phyloP scores from a whole-genome alignment of 148 eudicot species.

The Fagopyrum esculentum region DNA sequence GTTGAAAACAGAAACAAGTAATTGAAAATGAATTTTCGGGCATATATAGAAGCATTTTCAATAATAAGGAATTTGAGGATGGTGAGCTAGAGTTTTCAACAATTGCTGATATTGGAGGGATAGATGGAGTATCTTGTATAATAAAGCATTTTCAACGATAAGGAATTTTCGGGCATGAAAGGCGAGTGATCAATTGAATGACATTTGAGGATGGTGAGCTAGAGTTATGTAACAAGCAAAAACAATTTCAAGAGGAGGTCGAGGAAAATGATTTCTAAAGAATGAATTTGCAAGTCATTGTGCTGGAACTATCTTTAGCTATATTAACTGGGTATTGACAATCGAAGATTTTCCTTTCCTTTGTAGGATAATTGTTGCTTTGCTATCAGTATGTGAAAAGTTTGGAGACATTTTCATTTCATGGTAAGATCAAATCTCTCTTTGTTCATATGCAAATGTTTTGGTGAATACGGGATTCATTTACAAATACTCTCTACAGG shows the following conservation, averaged over 20 bases:
- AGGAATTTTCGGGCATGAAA: neutral
- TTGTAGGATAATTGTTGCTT: slow-evolving; percentile 70
- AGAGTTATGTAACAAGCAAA: neutral
- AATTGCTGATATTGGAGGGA: too few relatives aligned
- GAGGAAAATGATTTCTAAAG: neutral
- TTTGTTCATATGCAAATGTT: neutral
- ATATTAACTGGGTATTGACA: neutral
- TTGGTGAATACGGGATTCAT: neutral
- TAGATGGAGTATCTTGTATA: too few relatives aligned
- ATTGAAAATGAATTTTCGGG: neutral
- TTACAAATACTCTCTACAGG: slow-evolving; percentile 27
- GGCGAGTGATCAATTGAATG: too few relatives aligned
- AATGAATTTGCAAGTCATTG: neutral
- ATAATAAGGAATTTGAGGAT: neutral
- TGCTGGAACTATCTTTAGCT: neutral
- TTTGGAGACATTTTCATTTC: slow-evolving; percentile 60
- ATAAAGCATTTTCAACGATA: too few relatives aligned
- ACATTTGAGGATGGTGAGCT: neutral
- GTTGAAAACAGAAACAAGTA: too few relatives aligned
- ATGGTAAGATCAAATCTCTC: slow-evolving; percentile 32
- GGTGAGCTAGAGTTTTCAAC: too few relatives aligned
- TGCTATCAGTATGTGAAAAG: slow-evolving; percentile 55
- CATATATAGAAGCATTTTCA: neutral
- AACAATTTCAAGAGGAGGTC: too few relatives aligned
- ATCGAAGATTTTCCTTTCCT: neutral